Percentiles rank a stretch among this genome's conserved stretches.
These are phyloP conservation scores for Austroboletus novae-zelandiae DNA, from an alignment of 1,284 basidiomycete genomes.

Conservation along the genomic window DNA sequence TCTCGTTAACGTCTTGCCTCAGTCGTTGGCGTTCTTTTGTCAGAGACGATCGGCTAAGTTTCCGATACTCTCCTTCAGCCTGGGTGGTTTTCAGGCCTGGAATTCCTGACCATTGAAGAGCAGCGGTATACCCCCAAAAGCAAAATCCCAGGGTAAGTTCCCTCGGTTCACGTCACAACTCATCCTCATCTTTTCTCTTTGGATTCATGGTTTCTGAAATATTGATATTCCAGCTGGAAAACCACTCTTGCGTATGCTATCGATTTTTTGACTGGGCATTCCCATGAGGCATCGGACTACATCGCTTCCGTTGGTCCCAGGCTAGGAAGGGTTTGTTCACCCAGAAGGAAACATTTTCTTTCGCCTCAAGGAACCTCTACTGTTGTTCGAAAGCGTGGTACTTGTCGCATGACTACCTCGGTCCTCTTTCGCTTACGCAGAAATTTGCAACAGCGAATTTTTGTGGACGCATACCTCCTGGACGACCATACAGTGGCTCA, in stretches of 20 bases:
- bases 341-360: conserved; percentile 19
- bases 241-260: conserved; percentile 10
- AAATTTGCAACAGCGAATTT: conserved; percentile 14
- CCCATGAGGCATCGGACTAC: not conserved
- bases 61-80: no score
- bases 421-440: not conserved
- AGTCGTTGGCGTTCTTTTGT: no score
- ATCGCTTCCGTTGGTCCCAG: not conserved
- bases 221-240: conserved; percentile 11
- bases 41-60: no score
- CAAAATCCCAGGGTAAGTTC: not conserved
- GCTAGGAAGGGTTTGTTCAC: conserved; percentile 16
- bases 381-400: not conserved
- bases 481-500: no score
- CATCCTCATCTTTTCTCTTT: not conserved
- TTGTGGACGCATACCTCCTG: conserved; percentile 14
- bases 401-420: no score
- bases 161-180: not conserved
- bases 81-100: not conserved
- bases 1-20: no score
- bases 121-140: not conserved
- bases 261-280: not conserved
- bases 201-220: not conserved
- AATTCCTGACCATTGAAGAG: not conserved
- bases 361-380: conserved; percentile 4